Conservation (phyloP, 2,329 filamentous ascomycete genomes). For the Arthrobotrys pseudoclavata region DNA sequence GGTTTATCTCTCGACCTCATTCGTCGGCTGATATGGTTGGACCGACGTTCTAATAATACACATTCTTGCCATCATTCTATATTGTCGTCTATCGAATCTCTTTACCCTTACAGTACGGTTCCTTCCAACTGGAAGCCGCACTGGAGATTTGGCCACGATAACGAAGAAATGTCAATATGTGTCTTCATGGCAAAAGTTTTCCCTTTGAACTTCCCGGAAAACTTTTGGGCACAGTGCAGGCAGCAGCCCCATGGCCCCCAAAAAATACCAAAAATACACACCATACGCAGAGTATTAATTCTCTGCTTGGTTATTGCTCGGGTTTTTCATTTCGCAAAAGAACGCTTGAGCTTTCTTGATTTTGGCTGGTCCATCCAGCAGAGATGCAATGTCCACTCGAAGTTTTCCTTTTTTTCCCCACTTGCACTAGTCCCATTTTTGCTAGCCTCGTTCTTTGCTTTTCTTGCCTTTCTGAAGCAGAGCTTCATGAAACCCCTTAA, state of each 20-base stretch:
- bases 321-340: conserved; percentile 60
- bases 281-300: conserved; percentile 15
- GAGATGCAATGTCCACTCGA: conserved; percentile 52
- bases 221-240: conserved; percentile 15
- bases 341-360: conserved; percentile 58
- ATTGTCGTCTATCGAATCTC: conserved; percentile 27
- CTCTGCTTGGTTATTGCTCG: conserved; percentile 48
- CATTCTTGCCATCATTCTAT: conserved; percentile 15
- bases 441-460: conserved; percentile 50
- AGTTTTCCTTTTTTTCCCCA: conserved; percentile 41
- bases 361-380: conserved; percentile 59
- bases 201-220: background rate
- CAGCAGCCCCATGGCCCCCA: conserved; percentile 20
- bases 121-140: conserved; percentile 22
- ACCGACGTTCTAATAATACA: conserved; percentile 57
- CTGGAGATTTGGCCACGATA: conserved; percentile 27
- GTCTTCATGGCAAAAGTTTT: conserved; percentile 23
- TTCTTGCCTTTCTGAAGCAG: conserved; percentile 56
- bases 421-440: conserved; percentile 41
- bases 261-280: conserved; percentile 54
- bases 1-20: conserved; percentile 41
- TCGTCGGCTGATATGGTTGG: conserved; percentile 58
- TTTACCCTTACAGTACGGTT: conserved; percentile 18
- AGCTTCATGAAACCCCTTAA: conserved; percentile 60
- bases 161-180: conserved; percentile 8